Percentiles rank a stretch among this genome's conserved stretches.
Conservation (phyloP, 306 rosid genomes). For the Malus domestica region ASM211411v1 NC_041792.1:23707907-23708406, state of each 20-base stretch:
- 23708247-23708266: slow-evolving; percentile 23
- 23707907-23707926: not conserved
- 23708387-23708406: slow-evolving; percentile 7
- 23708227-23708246: slow-evolving; percentile 14
- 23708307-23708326: slow-evolving; percentile 3
- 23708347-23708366: slow-evolving; percentile 30
- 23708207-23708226: slow-evolving; percentile 12
- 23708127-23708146: not conserved
- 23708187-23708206: slow-evolving; percentile 1
- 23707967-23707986: slow-evolving; percentile 29
- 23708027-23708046: slow-evolving; percentile 10
- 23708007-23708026: slow-evolving; percentile 5
- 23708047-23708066: slow-evolving; percentile 15
- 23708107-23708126: slow-evolving; percentile 19
- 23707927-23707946: not conserved
- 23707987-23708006: slow-evolving; percentile 38
- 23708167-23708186: not conserved
- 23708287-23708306: slow-evolving; percentile 17
- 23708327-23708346: slow-evolving; percentile 11
- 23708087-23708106: slow-evolving; percentile 19
- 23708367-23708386: slow-evolving; percentile 24
- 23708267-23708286: slow-evolving; percentile 16
- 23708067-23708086: slow-evolving; percentile 31
- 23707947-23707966: slow-evolving; percentile 17
- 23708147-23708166: not conserved